A percentile compares a stretch with the other conserved stretches of the same genome.
phyloP scores from a whole-genome alignment of 1,139 yeast genomes.

The Yamadazyma trypodendri region DNA sequence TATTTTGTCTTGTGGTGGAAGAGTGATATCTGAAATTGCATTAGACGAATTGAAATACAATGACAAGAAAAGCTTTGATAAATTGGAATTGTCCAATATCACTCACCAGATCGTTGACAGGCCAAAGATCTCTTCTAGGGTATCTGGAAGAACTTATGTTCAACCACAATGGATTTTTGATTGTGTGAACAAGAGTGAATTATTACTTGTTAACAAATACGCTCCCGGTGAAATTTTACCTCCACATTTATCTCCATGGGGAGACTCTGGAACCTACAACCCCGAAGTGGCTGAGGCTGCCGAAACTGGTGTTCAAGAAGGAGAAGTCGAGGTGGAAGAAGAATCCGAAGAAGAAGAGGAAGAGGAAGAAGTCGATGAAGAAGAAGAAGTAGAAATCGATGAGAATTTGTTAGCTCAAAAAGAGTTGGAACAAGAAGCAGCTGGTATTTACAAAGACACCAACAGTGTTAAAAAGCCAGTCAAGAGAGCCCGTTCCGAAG shows the following conservation, averaged over 20 bases:
- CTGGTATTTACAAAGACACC: conserved; percentile 58
- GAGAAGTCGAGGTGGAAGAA: conserved; percentile 29
- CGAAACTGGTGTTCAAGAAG: conserved; percentile 20
- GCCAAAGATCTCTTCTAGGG: conserved; percentile 73
- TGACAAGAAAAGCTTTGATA: conserved; percentile 38
- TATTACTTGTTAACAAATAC: conserved; percentile 75
- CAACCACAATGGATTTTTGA: conserved; percentile 99
- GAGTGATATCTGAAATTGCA: conserved; percentile 81
- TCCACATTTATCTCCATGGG: conserved; percentile 99
- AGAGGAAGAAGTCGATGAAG: conserved; percentile 53
- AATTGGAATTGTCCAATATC: conserved; percentile 62
- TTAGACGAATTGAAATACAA: conserved; percentile 65
- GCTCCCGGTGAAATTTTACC: conserved; percentile 95
- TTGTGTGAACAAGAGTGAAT: conserved; percentile 72
- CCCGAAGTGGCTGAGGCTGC: conserved; percentile 55
- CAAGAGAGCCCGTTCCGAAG: conserved; percentile 37
- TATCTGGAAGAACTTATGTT: conserved; percentile 87
- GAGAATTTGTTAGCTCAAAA: conserved; percentile 69
- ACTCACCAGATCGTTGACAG: conserved; percentile 96
- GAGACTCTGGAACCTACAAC: conserved; percentile 87
- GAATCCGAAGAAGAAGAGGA: conserved; percentile 48
- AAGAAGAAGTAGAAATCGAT: conserved; percentile 51
- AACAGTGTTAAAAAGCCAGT: conserved; percentile 21
- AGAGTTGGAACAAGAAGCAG: conserved; percentile 88
- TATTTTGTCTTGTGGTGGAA: conserved; percentile 85